phyloP scores from a whole-genome alignment of 192 early-diverging fungal species.

The Dispira parvispora region DNA sequence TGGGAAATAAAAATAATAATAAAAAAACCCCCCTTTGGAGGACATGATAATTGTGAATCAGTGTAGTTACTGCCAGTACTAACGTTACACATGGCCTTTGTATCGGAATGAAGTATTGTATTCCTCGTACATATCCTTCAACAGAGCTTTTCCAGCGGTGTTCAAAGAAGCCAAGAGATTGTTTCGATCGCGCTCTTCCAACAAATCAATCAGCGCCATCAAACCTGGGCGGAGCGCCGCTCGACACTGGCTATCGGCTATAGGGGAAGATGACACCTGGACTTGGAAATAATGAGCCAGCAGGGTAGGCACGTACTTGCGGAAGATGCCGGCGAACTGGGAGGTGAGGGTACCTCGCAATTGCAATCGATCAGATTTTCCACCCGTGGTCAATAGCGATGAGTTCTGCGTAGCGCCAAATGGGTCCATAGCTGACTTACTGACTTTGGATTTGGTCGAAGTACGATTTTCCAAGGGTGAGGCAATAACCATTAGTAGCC shows the following conservation, averaged over 20 bases:
- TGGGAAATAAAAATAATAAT: too few species aligned
- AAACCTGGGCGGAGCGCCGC: not conserved
- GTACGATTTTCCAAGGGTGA: too few species aligned
- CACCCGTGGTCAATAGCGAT: not conserved
- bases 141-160: not conserved
- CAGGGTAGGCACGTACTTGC: not conserved
- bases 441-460: not conserved
- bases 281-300: not conserved
- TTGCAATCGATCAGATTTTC: not conserved
- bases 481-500: not conserved
- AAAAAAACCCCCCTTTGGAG: too few species aligned
- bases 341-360: not conserved
- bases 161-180: not conserved
- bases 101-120: not conserved
- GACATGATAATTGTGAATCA: too few species aligned
- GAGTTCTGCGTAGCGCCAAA: not conserved
- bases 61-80: too few species aligned
- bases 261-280: not conserved
- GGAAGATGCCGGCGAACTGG: not conserved
- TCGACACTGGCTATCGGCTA: not conserved
- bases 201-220: not conserved
- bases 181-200: not conserved
- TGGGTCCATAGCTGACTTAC: not conserved
- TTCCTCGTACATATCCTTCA: not conserved
- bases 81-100: not conserved